Percentiles rank a stretch among this genome's conserved stretches.
phyloP scores from a whole-genome alignment of 179 eudicot species.

The Sideroxylon spinosum region DNA sequence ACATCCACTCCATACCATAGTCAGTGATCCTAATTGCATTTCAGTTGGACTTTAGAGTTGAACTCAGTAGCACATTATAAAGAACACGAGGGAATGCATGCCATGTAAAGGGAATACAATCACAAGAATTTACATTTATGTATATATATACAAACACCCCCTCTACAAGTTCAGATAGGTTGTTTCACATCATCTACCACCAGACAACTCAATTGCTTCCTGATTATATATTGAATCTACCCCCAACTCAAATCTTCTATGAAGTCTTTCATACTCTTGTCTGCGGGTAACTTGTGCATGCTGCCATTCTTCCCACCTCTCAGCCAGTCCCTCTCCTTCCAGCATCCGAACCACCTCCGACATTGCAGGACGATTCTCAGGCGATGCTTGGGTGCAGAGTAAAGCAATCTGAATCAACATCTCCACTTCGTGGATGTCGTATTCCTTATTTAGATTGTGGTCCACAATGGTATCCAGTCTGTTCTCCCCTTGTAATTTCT shows the following conservation, averaged over 20 bases:
- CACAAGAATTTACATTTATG: too few species aligned
- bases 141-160: too few species aligned
- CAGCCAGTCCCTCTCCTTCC: conserved; percentile 99
- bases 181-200: conserved; percentile 53
- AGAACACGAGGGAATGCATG: too few species aligned
- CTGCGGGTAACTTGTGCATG: conserved; percentile 68
- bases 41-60: too few species aligned
- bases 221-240: conserved; percentile 68
- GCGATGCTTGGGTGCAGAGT: conserved; percentile 77
- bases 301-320: conserved; percentile 97
- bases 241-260: conserved; percentile 83
- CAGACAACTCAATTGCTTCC: conserved; percentile 91
- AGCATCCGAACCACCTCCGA: conserved; percentile 94
- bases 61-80: too few species aligned
- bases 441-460: conserved; percentile 45
- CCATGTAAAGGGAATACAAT: too few species aligned
- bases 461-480: conserved; percentile 73
- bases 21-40: too few species aligned
- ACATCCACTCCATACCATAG: too few species aligned
- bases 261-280: conserved; percentile 69
- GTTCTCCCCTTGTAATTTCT: conserved; percentile 75
- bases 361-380: conserved; percentile 93
- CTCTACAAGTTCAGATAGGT: too few species aligned
- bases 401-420: conserved; percentile 87
- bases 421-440: conserved; percentile 63